These are phyloP conservation scores for Apiotrichum sp. DNA, from an alignment of 1,284 basidiomycete species.

Conservation along the genomic window DNA sequence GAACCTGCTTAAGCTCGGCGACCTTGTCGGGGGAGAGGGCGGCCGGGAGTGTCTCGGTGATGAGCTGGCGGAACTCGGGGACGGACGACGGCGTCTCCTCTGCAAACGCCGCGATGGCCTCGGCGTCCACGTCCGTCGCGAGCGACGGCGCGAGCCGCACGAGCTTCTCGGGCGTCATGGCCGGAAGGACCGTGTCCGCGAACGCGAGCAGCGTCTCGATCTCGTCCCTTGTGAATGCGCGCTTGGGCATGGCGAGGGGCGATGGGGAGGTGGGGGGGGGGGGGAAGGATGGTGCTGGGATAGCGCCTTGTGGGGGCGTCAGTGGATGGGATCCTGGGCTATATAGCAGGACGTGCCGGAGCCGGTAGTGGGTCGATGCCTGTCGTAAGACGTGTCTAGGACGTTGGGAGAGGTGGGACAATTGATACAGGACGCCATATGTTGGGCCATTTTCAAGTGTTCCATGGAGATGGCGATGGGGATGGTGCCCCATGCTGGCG, in stretches of 20 bases:
- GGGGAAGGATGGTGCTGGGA: too few species aligned
- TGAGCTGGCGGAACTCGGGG: neutral
- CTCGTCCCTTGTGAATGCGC: conserved; percentile 11
- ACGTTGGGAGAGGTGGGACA: too few species aligned
- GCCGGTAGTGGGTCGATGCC: too few species aligned
- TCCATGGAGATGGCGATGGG: too few species aligned
- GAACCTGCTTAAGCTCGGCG: conserved; percentile 20
- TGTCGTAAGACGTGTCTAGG: too few species aligned
- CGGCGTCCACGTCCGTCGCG: conserved; percentile 6
- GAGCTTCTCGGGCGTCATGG: conserved; percentile 10
- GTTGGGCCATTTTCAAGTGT: too few species aligned
- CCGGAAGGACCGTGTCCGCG: conserved; percentile 20
- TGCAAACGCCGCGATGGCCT: conserved; percentile 11
- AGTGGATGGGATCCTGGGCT: too few species aligned
- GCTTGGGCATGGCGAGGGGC: neutral
- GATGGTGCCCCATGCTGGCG: too few species aligned
- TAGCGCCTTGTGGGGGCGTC: too few species aligned
- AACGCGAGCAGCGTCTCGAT: conserved; percentile 15
- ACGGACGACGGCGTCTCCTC: conserved; percentile 9
- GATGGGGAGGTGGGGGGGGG: neutral
- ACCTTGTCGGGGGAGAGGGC: conserved; percentile 9
- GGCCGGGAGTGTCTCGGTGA: conserved; percentile 8
- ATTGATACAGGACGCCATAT: too few species aligned
- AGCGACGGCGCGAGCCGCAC: conserved; percentile 5
- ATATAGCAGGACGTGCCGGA: too few species aligned